Base-by-base conservation (phyloP, 768 basidiomycete species). In the Thelephora ganbajun region DNA sequence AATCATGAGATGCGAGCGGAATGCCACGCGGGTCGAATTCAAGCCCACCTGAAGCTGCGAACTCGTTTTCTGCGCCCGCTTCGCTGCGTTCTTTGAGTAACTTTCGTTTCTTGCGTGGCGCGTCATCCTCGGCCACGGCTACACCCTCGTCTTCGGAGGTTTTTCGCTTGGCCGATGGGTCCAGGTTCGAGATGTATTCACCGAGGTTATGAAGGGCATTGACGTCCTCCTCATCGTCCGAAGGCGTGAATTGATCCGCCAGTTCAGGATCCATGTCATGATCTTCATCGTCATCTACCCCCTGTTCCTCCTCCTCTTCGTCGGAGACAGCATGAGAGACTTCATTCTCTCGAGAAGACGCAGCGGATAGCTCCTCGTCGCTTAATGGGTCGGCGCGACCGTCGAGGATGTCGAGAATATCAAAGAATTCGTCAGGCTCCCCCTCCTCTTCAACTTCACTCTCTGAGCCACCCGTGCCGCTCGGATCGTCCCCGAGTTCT, bases 21-120 rank as follows among this genome's bases (percentile, higher is more conserved):
- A n/a, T 4, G 44, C 44, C 37, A 6, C 26, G 19, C 51, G 16
- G 34, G 54, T 50, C 37, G 22, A 35, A 30, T 23, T 26, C 9
- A n/a, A 1, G 55, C 56, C 45, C 57, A 79, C 79, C 74, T 45
- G 67, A 57, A 37, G 75, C 74, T 11, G 74, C 76, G 58, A 91
- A 93, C 57, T 91, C 89, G 55, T 79, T 80, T 59, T 92, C 91
- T 26, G 72, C 73, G 5, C 86, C 89, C 23, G 80, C 77, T 56
- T 87, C 83, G 2, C 81, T 89, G 45, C 74, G 74, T 56, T 91
- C 89, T 48, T 73, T 66, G 45, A 90, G 57, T 1, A 76, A 64
- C 9, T 85, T 76, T 39, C 82, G 70, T 58, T 82, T 84, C 45
- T 69, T 65, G 13, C 62, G 58, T 34, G 57, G 61, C 5, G 51